Evolutionary conservation across 1,139 yeast genomes (phyloP).

Genomic region (Yamadazyma spencermartinsiae): DNA sequence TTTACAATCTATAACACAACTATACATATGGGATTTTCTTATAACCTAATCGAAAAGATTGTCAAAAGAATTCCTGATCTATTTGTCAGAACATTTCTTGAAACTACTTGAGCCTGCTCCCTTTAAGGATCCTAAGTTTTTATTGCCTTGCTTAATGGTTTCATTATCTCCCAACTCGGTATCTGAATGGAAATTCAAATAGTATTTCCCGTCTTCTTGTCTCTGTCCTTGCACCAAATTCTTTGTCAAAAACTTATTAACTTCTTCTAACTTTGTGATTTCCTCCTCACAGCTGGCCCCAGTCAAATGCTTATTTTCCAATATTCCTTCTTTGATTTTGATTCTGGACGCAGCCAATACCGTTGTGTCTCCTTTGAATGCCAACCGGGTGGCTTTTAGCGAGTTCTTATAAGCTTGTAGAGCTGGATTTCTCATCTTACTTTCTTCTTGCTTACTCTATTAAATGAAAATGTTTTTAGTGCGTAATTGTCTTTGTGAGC

Average conservation of each 20-base stretch:
- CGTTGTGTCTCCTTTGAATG: conserved; percentile 58
- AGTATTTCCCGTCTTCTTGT: conserved; percentile 46
- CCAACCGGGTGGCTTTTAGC: conserved; percentile 67
- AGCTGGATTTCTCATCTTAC: conserved; percentile 24
- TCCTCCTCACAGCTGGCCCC: conserved; percentile 51
- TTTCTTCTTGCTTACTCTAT: neutral
- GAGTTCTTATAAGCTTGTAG: conserved; percentile 66
- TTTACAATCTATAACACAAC: too few relatives aligned
- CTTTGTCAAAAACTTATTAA: conserved; percentile 62
- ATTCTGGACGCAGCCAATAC: conserved; percentile 63
- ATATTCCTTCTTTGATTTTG: conserved; percentile 64
- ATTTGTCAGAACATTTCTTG: conserved; percentile 11
- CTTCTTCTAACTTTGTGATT: conserved; percentile 63
- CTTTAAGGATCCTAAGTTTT: conserved; percentile 42
- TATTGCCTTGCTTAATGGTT: conserved; percentile 37
- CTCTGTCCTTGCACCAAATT: conserved; percentile 85
- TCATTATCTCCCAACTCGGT: conserved; percentile 93
- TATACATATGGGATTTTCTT: too few relatives aligned
- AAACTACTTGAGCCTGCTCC: conserved; percentile 31
- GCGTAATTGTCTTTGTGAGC: neutral
- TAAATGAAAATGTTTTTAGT: neutral
- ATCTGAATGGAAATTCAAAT: conserved; percentile 70
- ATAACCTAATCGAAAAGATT: too few relatives aligned
- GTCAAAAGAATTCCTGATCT: neutral
- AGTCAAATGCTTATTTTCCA: conserved; percentile 27